A percentile compares a stretch with the other conserved stretches of the same genome.
These are phyloP conservation scores for Euphorbia celastroides DNA, from an alignment of 441 rosid species.

Conservation along the genomic window DNA sequence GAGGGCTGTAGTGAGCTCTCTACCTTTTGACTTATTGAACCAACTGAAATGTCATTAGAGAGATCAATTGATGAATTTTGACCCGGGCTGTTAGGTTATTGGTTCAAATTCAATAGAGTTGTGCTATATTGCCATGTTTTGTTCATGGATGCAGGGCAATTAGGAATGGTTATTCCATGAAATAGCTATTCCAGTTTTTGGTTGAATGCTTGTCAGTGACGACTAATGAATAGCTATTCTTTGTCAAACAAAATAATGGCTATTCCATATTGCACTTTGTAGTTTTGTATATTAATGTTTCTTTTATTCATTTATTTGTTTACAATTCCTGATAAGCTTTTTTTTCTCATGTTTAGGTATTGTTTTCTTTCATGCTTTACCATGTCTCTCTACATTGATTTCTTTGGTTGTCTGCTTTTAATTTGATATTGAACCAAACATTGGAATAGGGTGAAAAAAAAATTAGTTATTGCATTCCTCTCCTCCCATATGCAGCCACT, in stretches of 20 bases:
- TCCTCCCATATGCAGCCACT: no score
- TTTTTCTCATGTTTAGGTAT: no score
- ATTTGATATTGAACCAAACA: not conserved
- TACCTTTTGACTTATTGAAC: not conserved
- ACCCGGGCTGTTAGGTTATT: not conserved
- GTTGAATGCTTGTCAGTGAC: not conserved
- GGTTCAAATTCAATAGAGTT: not conserved
- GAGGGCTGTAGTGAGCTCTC: not conserved
- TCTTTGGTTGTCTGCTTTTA: not conserved
- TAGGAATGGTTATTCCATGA: not conserved
- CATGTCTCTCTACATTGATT: no score
- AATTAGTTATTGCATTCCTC: no score
- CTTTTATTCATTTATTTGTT: not conserved
- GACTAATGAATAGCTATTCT: not conserved
- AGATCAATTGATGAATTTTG: not conserved
- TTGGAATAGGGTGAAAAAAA: not conserved
- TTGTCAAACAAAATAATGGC: no score
- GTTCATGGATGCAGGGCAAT: not conserved
- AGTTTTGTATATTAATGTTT: no score
- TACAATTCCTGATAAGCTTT: not conserved
- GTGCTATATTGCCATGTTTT: not conserved
- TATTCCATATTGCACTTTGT: not conserved
- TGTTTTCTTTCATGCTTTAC: no score
- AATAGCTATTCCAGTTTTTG: not conserved
- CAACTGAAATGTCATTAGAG: not conserved